Evolutionary conservation across 768 basidiomycete genomes (phyloP).

Genomic region (Russula lepida): DNA sequence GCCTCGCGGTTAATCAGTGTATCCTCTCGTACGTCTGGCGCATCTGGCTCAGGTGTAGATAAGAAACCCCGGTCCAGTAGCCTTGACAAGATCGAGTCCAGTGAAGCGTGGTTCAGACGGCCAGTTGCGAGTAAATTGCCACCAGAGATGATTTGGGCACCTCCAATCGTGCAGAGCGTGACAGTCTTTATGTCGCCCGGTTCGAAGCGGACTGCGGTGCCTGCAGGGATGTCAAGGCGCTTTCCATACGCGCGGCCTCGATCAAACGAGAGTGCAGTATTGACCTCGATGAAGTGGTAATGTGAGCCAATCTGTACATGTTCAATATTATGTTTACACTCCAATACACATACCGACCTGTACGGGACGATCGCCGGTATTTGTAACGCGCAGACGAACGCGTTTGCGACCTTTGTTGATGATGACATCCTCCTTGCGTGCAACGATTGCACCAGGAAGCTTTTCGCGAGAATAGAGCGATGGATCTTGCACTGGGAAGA

Average conservation of each 20-base stretch:
- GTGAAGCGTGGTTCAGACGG: slow-evolving; percentile 36
- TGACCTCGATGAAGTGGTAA: slow-evolving; percentile 91
- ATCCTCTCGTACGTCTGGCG: slow-evolving; percentile 40
- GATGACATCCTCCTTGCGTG: slow-evolving; percentile 53
- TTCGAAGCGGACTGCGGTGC: slow-evolving; percentile 95
- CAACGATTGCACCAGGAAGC: slow-evolving; percentile 69
- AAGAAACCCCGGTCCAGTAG: slow-evolving; percentile 58
- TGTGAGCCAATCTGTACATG: slow-evolving; percentile 74
- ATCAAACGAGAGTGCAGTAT: slow-evolving; percentile 74
- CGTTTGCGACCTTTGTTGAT: slow-evolving; percentile 71
- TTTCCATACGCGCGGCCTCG: slow-evolving; percentile 72
- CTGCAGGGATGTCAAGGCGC: slow-evolving; percentile 86
- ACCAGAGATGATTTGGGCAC: slow-evolving; percentile 61
- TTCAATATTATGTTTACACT: slow-evolving; percentile 2
- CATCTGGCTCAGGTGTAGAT: slow-evolving; percentile 60
- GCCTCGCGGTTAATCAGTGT: slow-evolving; percentile 56
- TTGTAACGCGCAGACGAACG: slow-evolving; percentile 68
- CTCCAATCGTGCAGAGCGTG: slow-evolving; percentile 70
- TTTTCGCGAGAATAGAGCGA: slow-evolving; percentile 43
- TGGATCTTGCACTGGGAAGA: slow-evolving; percentile 52
- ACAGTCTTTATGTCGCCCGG: slow-evolving; percentile 86
- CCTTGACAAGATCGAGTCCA: slow-evolving; percentile 38
- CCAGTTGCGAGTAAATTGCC: slow-evolving; percentile 69
- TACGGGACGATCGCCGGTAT: slow-evolving; percentile 88
- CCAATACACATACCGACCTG: slow-evolving; percentile 45